Percentiles rank a stretch among this genome's conserved stretches.
Evolutionary conservation across 1,284 basidiomycete species (phyloP).

Genomic region (Phlebopus sp.): DNA sequence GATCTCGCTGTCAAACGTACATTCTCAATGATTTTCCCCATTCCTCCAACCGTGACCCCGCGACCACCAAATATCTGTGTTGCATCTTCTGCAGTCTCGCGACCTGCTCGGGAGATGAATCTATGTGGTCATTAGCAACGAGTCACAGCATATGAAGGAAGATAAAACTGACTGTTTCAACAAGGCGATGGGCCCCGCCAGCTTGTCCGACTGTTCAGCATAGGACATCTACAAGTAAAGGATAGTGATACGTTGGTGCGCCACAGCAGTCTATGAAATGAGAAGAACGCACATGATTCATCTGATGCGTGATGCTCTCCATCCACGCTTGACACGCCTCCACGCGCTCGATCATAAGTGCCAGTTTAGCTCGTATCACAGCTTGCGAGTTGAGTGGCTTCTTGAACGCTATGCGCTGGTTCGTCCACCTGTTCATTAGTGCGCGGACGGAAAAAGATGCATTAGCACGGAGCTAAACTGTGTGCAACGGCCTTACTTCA

Average conservation of each 20-base stretch:
- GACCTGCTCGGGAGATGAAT: constrained; percentile 63
- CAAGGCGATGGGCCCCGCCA: constrained; percentile 73
- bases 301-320: constrained; percentile 86
- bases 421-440: constrained; percentile 59
- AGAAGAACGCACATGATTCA: constrained; percentile 72
- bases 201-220: constrained; percentile 72
- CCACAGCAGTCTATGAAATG: neutral
- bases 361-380: constrained; percentile 89
- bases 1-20: constrained; percentile 29
- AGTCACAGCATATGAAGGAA: neutral
- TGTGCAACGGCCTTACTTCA: constrained; percentile 52
- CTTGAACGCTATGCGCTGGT: constrained; percentile 83
- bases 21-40: constrained; percentile 64
- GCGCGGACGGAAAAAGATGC: constrained; percentile 8
- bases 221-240: constrained; percentile 62
- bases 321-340: constrained; percentile 90
- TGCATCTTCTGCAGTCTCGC: constrained; percentile 72
- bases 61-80: constrained; percentile 65
- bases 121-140: constrained; percentile 33
- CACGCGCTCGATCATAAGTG: constrained; percentile 84
- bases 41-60: constrained; percentile 58
- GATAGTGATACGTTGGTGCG: constrained; percentile 3
- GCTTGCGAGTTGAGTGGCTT: constrained; percentile 88
- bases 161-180: constrained; percentile 57
- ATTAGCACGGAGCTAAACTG: neutral